These are phyloP conservation scores for Pseudonectria foliicola DNA, from an alignment of 2,329 filamentous ascomycete species.

Conservation along the genomic window DNA sequence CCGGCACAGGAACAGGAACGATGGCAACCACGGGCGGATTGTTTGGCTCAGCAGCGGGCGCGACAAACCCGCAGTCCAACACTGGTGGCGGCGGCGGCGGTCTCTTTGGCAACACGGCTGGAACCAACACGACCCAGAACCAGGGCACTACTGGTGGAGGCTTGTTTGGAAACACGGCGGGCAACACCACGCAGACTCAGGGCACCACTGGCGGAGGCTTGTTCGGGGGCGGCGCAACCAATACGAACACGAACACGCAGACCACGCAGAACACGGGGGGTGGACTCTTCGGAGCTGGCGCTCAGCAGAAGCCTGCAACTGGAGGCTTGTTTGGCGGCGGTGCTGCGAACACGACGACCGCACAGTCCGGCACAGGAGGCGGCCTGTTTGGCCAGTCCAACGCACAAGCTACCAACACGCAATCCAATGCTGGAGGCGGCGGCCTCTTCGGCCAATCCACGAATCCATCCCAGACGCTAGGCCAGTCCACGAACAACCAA, in stretches of 20 bases:
- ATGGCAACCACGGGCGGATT: conserved; percentile 32
- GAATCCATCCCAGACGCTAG: conserved; percentile 5
- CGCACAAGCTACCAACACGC: conserved; percentile 24
- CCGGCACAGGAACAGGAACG: conserved; percentile 18
- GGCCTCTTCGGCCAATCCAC: conserved; percentile 26
- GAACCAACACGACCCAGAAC: too few species aligned
- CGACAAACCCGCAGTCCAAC: too few species aligned
- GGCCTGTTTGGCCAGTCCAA: conserved; percentile 30
- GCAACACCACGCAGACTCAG: conserved; percentile 13
- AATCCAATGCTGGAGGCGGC: too few species aligned
- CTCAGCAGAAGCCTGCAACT: conserved; percentile 9
- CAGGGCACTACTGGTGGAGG: too few species aligned
- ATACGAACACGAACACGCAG: conserved; percentile 20
- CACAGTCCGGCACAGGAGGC: conserved; percentile 17
- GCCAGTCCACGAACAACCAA: conserved; percentile 36
- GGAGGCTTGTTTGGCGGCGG: conserved; percentile 25
- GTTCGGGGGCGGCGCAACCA: background rate
- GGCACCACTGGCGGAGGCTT: too few species aligned
- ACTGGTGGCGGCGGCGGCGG: conserved; percentile 16
- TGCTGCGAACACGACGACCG: conserved; percentile 10
- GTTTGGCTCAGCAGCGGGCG: conserved; percentile 22
- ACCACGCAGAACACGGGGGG: conserved; percentile 10
- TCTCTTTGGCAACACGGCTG: conserved; percentile 13
- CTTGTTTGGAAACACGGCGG: conserved; percentile 13
- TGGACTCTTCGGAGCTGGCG: conserved; percentile 9